Conservation (phyloP, 1,284 basidiomycete genomes). For the Cryptococcus maquisensis region DNA sequence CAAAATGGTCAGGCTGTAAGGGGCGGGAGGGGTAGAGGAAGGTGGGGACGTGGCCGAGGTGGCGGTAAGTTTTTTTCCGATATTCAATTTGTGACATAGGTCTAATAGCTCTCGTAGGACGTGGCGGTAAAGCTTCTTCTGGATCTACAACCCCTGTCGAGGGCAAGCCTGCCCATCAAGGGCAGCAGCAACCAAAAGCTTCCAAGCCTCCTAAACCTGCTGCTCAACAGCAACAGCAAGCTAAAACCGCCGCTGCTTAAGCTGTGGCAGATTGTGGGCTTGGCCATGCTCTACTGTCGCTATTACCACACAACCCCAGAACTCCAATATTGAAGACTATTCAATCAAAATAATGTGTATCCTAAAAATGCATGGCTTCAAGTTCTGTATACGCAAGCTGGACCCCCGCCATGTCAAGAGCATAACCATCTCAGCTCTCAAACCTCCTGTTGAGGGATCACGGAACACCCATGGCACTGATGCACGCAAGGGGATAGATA, state of each 20-base stretch:
- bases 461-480: too few species aligned
- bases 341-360: background rate
- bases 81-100: background rate
- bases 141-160: background rate
- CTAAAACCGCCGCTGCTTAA: background rate
- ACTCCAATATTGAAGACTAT: background rate
- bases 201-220: background rate
- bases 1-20: constrained; percentile 8
- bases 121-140: background rate
- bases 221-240: background rate
- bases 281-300: too few species aligned
- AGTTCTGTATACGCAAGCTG: background rate
- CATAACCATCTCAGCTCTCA: too few species aligned
- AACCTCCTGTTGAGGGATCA: too few species aligned
- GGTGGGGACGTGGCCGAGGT: background rate
- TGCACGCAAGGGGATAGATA: too few species aligned
- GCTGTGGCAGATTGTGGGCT: background rate
- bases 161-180: background rate
- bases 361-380: background rate
- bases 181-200: background rate
- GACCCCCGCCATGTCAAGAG: too few species aligned
- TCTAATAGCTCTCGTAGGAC: background rate
- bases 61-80: background rate
- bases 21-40: constrained; percentile 8
- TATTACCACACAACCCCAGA: background rate